Percentiles rank a stretch among this genome's conserved stretches.
These are phyloP conservation scores for Diacronema lutheri DNA, from an alignment of 78 protist genomes.

Conservation along the genomic window DNA sequence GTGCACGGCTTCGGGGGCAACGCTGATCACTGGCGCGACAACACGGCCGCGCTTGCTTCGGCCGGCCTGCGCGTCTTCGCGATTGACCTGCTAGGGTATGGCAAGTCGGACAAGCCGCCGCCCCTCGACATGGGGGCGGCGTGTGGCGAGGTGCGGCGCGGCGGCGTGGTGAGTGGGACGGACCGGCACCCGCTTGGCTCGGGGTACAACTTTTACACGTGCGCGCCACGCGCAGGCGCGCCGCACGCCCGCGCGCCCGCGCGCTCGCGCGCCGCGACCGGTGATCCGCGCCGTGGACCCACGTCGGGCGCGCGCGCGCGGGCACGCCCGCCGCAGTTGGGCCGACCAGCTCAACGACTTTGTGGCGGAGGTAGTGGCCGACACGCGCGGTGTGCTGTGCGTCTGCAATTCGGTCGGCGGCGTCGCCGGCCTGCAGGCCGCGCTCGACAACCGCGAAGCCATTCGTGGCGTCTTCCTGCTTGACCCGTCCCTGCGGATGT, in stretches of 20 bases:
- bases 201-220: conserved; percentile 46
- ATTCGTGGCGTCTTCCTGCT: conserved; percentile 10
- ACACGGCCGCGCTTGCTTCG: conserved; percentile 23
- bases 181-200: neutral
- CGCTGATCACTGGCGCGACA: conserved; percentile 47
- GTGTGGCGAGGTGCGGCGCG: neutral
- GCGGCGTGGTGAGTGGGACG: neutral
- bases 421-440: conserved; percentile 20
- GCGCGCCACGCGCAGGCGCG: too few species aligned
- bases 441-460: conserved; percentile 8
- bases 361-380: conserved; percentile 6
- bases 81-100: conserved; percentile 45
- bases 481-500: conserved; percentile 20
- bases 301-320: too few species aligned
- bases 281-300: too few species aligned
- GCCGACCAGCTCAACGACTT: conserved; percentile 36
- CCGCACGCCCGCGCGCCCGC: too few species aligned
- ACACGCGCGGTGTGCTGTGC: neutral
- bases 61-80: conserved; percentile 28
- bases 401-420: conserved; percentile 2
- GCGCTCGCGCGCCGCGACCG: too few species aligned
- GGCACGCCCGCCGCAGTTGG: too few species aligned
- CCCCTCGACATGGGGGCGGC: conserved; percentile 4
- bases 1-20: conserved; percentile 50
- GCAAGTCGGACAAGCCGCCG: conserved; percentile 37